Percentiles rank a stretch among this genome's conserved stretches.
Conservation (phyloP, 176 grass and related monocot species). For the sorghum (Sorghum bicolor) region Sorghum_bicolor_NCBIv3 NC_012876.2:56379501-56380000, state of each 20-base stretch:
- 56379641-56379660: too few species aligned
- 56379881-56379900: not conserved
- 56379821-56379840: not conserved
- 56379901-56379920: not conserved
- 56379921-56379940: not conserved
- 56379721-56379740: not conserved
- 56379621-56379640: too few species aligned
- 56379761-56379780: not conserved
- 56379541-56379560: too few species aligned
- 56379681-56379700: not conserved
- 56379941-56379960: conserved; percentile 19
- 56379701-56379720: not conserved
- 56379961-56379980: conserved; percentile 32
- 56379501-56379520: too few species aligned
- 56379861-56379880: not conserved
- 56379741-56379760: not conserved
- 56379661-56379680: too few species aligned
- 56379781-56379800: conserved; percentile 6
- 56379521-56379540: too few species aligned
- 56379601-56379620: too few species aligned
- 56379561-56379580: too few species aligned
- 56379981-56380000: not conserved
- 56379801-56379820: conserved; percentile 12
- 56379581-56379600: too few species aligned
- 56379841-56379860: not conserved